phyloP scores from a whole-genome alignment of 164 flowering plant species.

The Aristolochia californica region DNA sequence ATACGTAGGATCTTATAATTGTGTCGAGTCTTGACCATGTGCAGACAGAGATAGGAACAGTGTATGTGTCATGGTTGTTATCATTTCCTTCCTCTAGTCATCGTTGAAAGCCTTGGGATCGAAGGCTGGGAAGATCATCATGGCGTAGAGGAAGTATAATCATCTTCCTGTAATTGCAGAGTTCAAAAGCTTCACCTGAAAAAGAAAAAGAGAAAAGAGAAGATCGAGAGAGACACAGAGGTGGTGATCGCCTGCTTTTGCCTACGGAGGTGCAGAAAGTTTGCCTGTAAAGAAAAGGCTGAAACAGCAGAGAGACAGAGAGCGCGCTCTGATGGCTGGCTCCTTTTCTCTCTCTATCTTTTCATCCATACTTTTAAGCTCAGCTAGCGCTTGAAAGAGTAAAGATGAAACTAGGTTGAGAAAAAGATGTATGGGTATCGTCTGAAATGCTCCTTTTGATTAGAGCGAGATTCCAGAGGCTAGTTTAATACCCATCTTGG shows the following conservation, averaged over 20 bases:
- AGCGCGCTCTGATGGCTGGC: not conserved
- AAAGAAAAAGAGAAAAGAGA: constrained; percentile 9
- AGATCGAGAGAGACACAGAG: constrained; percentile 4
- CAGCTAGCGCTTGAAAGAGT: constrained; percentile 34
- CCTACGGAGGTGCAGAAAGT: constrained; percentile 19
- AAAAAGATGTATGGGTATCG: constrained; percentile 44
- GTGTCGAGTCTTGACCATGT: constrained; percentile 1
- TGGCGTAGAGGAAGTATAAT: constrained; percentile 33
- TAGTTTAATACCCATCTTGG: constrained; percentile 38
- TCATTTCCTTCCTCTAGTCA: constrained; percentile 33
- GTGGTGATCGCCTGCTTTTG: constrained; percentile 5
- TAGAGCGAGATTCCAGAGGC: constrained; percentile 35
- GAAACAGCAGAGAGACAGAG: constrained; percentile 4
- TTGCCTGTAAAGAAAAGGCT: constrained; percentile 13
- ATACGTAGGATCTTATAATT: no score
- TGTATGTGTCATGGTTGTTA: constrained; percentile 19
- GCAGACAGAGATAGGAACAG: constrained; percentile 8
- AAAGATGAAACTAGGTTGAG: constrained; percentile 43
- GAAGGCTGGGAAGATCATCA: constrained; percentile 51
- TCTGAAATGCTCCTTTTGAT: constrained; percentile 40
- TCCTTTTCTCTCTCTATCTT: constrained; percentile 22
- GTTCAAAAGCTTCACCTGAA: constrained; percentile 15
- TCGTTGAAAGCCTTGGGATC: constrained; percentile 64
- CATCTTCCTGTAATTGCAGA: constrained; percentile 54
- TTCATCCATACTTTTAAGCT: constrained; percentile 38